These are phyloP conservation scores for Coniochaeta hoffmannii DNA, from an alignment of 2,329 filamentous ascomycete species.

Conservation along the genomic window DNA sequence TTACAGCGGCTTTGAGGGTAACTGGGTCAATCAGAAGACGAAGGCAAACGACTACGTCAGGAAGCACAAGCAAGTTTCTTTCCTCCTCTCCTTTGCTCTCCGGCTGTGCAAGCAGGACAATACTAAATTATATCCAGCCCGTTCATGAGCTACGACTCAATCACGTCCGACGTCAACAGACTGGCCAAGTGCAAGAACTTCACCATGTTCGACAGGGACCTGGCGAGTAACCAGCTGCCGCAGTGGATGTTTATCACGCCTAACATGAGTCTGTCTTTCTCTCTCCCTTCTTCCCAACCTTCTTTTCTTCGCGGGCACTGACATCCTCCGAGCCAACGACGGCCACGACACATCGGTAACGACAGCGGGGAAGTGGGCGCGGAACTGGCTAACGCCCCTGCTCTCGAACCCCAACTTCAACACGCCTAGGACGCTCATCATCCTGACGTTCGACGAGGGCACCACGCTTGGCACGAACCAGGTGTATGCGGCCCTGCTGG, in stretches of 20 bases:
- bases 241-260: conserved; percentile 35
- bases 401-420: conserved; percentile 25
- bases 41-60: conserved; percentile 55
- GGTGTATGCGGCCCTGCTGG: conserved; percentile 18
- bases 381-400: conserved; percentile 18
- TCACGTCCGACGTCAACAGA: conserved; percentile 17
- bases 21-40: conserved; percentile 45
- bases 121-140: conserved; percentile 13
- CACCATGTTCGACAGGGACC: conserved; percentile 20
- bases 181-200: conserved; percentile 23
- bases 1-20: conserved; percentile 37
- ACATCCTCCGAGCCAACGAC: conserved; percentile 12
- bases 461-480: conserved; percentile 17
- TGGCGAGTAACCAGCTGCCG: conserved; percentile 16
- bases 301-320: not conserved
- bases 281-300: not conserved
- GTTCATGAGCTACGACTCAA: conserved; percentile 23
- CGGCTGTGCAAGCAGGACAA: too few relatives aligned
- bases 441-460: conserved; percentile 21
- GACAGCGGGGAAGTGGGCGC: conserved; percentile 19
- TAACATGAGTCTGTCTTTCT: conserved; percentile 30
- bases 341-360: conserved; percentile 21
- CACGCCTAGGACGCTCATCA: conserved; percentile 21
- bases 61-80: conserved; percentile 27
- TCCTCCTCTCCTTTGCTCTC: not conserved